These are phyloP conservation scores for Westerdykella aurantiaca DNA, from an alignment of 2,329 filamentous ascomycete genomes.

Conservation along the genomic window DNA sequence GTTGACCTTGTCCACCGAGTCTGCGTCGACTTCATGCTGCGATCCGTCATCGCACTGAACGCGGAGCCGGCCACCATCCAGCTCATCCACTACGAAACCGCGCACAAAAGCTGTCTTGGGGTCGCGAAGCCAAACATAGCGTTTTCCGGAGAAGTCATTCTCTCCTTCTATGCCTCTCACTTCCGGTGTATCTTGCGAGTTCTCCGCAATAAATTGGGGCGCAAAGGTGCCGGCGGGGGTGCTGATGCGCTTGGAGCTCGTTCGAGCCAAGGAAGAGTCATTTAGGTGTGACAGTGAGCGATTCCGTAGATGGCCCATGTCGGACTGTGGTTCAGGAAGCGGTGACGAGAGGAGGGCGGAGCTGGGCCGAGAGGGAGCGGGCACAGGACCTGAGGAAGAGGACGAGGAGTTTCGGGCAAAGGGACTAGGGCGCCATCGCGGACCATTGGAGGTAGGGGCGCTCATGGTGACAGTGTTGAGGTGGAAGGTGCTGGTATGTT, in stretches of 20 bases:
- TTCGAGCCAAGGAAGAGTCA: slow-evolving; percentile 39
- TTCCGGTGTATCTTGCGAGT: slow-evolving; percentile 56
- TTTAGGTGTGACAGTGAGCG: slow-evolving; percentile 57
- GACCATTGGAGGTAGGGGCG: slow-evolving; percentile 54
- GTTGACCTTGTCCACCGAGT: slow-evolving; percentile 97
- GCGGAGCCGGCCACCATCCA: slow-evolving; percentile 61
- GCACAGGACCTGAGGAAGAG: slow-evolving; percentile 50
- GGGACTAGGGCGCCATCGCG: slow-evolving; percentile 72
- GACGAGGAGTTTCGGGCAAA: slow-evolving; percentile 58
- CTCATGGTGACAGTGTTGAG: slow-evolving; percentile 41
- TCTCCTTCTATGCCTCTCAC: slow-evolving; percentile 82
- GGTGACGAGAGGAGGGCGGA: slow-evolving; percentile 68
- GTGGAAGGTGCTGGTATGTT: slow-evolving; percentile 7
- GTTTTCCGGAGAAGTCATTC: slow-evolving; percentile 97
- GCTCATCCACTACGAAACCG: slow-evolving; percentile 84
- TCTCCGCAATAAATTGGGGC: slow-evolving; percentile 87
- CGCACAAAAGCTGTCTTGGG: slow-evolving; percentile 81
- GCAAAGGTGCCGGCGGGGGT: slow-evolving; percentile 80
- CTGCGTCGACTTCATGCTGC: slow-evolving; percentile 80
- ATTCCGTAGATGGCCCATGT: slow-evolving; percentile 57
- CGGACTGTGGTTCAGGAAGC: slow-evolving; percentile 39
- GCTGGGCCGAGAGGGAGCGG: slow-evolving; percentile 58
- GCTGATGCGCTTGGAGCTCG: slow-evolving; percentile 60
- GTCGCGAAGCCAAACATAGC: slow-evolving; percentile 97
- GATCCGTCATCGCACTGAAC: slow-evolving; percentile 95